Evolutionary conservation across 2,329 filamentous ascomycete species (phyloP), one percentile per base, ranked within the genome.

Genomic region (Dactylonectria macrodidyma): DNA sequence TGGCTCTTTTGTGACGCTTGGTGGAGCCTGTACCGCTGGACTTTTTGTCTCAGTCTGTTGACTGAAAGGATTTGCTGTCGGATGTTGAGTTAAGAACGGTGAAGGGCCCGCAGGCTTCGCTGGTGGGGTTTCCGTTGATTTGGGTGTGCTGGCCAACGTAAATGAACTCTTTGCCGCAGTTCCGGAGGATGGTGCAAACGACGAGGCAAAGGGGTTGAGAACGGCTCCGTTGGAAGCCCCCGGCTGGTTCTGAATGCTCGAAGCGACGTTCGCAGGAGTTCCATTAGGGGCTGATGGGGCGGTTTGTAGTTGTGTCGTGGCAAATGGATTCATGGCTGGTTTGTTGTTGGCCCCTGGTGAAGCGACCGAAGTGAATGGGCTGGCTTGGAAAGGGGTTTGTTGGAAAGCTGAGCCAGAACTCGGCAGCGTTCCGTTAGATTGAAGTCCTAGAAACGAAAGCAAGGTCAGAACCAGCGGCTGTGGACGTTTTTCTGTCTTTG

Each of bases 401-500:
- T 76, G 75, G 14, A 66, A 71, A 59, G 61, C 30, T 59, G 70
- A 67, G 62, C 54, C 38, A 52, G 68, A 59, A 34, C 50, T 63
- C 22, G 69, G 55, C 34, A 60, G 30, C 62, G 57, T 68, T 66
- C 75, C 75, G 71, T 74, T 75, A 56, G 66, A 38, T 66, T 63
- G 67, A 65, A 72, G 76, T 69, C 74, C 74, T 76, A 76, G 51
- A 47, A 75, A 66, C 67, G 68, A 75, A 68, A 74, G 72, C 67
- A 72, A 74, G 69, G 74, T 76, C 73, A 76, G 74, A 76, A 75
- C 70, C 70, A 74, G 68, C 76, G 74, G 73, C 58, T 69, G 69
- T 65, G 72, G 58, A 71, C 70, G 73, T 68, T 47, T 68, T 52
- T 69, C 68, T 74, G 74, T 68, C 48, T 69, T 69, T 74, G 74